Conservation (phyloP, 1,139 yeast genomes). For the Candida dubliniensis region DNA sequence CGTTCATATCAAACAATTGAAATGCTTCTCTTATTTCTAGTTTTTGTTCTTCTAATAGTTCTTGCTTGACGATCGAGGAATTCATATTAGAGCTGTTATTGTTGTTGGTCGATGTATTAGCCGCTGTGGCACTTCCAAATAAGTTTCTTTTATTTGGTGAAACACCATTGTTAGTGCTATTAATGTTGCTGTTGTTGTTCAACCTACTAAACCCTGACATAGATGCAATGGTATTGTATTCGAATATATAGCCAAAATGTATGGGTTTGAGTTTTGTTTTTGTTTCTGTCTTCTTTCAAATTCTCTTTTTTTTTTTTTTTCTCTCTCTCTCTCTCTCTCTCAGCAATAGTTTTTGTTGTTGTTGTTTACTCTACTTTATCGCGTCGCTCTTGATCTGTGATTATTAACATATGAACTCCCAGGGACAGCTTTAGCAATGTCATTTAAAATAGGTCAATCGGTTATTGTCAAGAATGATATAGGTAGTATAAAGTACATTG, state of each 20-base stretch:
- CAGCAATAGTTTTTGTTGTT: no score
- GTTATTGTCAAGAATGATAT: slow-evolving; percentile 42
- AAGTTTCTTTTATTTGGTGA: slow-evolving; percentile 1
- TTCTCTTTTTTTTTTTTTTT: no score
- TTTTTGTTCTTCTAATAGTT: slow-evolving; percentile 83
- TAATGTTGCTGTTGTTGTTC: not conserved
- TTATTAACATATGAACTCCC: not conserved
- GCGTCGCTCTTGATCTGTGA: not conserved
- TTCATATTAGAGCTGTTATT: slow-evolving; percentile 6
- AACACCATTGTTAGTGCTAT: not conserved
- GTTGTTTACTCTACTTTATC: not conserved
- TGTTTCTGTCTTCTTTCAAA: no score
- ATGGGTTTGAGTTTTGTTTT: no score
- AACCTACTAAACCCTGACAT: slow-evolving; percentile 2
- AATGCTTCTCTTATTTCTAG: slow-evolving; percentile 95
- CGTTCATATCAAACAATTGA: slow-evolving; percentile 86
- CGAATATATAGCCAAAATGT: no score
- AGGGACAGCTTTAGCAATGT: slow-evolving; percentile 3
- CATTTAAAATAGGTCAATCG: slow-evolving; percentile 33
- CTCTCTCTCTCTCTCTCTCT: no score
- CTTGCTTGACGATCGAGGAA: slow-evolving; percentile 42
- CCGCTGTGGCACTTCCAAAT: slow-evolving; percentile 1
- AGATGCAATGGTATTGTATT: no score
- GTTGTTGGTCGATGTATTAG: slow-evolving; percentile 1
- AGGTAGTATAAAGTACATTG: slow-evolving; percentile 52